These are phyloP conservation scores for Rheum nobile DNA, from an alignment of 148 eudicot species.

Conservation along the genomic window DNA sequence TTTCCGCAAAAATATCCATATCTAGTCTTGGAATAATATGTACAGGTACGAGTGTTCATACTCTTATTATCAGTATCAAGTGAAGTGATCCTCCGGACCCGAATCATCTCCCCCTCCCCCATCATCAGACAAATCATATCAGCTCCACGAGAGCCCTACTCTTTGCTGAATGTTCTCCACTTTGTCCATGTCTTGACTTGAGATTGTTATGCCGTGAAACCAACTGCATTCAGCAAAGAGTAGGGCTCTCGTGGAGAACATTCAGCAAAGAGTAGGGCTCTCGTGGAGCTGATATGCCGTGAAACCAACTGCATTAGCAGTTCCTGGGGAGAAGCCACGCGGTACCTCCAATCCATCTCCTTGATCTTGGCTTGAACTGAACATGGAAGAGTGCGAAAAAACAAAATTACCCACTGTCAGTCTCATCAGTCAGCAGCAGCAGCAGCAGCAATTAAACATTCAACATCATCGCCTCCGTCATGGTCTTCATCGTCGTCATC, in stretches of 20 bases:
- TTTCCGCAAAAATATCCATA: too few species aligned
- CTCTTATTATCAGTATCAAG: too few species aligned
- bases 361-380: too few species aligned
- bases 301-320: too few species aligned
- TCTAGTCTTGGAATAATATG: too few species aligned
- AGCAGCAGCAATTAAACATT: slow-evolving; percentile 11
- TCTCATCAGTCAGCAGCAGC: slow-evolving; percentile 22
- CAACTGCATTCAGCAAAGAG: too few species aligned
- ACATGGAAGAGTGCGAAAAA: slow-evolving; percentile 35
- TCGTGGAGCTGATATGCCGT: too few species aligned
- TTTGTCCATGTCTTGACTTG: slow-evolving; percentile 28
- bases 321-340: too few species aligned
- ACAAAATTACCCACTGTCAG: slow-evolving; percentile 30
- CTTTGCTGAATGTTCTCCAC: slow-evolving; percentile 21
- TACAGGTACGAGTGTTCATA: too few species aligned
- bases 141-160: slow-evolving; percentile 40
- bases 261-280: too few species aligned
- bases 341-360: too few species aligned
- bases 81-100: slow-evolving; percentile 32
- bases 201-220: slow-evolving; percentile 42
- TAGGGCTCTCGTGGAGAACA: too few species aligned
- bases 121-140: slow-evolving; percentile 30
- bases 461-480: not conserved
- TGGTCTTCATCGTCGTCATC: slow-evolving; percentile 9
- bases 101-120: slow-evolving; percentile 30